These are phyloP conservation scores for Fremontodendron californicum DNA, from an alignment of 345 rosid genomes.

Conservation along the genomic window DNA sequence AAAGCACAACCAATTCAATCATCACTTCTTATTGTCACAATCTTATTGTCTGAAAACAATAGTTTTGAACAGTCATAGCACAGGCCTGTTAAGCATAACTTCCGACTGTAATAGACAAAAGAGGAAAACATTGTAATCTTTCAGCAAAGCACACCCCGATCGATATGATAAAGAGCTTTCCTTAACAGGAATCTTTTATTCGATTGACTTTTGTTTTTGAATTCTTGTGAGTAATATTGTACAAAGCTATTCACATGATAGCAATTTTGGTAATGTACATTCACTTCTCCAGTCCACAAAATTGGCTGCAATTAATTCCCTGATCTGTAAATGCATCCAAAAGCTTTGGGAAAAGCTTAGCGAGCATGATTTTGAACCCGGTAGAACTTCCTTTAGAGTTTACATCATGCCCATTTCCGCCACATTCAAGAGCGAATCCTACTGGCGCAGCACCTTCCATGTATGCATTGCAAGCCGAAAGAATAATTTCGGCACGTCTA, in stretches of 20 bases:
- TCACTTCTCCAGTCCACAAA: conserved; percentile 27
- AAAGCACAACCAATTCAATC: conserved; percentile 4
- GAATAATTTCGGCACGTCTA: conserved; percentile 35
- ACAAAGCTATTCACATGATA: conserved; percentile 19
- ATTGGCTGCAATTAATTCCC: conserved; percentile 63
- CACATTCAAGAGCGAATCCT: conserved; percentile 36
- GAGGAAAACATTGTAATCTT: neutral
- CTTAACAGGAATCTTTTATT: neutral
- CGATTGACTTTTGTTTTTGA: neutral
- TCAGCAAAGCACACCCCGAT: conserved; percentile 6
- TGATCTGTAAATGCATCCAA: conserved; percentile 61
- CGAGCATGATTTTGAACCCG: conserved; percentile 94
- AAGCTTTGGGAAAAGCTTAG: conserved; percentile 77
- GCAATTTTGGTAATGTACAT: conserved; percentile 1
- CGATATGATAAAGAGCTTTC: conserved; percentile 1
- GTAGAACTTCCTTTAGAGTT: conserved; percentile 50
- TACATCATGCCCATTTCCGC: conserved; percentile 28
- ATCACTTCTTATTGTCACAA: conserved; percentile 11
- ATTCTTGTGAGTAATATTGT: conserved; percentile 8
- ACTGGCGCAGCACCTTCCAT: conserved; percentile 59
- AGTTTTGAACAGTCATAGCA: neutral
- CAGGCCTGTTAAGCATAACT: neutral
- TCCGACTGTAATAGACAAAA: neutral
- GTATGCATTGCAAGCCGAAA: conserved; percentile 66
- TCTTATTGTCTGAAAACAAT: conserved; percentile 1